Base-by-base conservation (phyloP, 2,329 filamentous ascomycete genomes). In the Bertia moriformis region DNA sequence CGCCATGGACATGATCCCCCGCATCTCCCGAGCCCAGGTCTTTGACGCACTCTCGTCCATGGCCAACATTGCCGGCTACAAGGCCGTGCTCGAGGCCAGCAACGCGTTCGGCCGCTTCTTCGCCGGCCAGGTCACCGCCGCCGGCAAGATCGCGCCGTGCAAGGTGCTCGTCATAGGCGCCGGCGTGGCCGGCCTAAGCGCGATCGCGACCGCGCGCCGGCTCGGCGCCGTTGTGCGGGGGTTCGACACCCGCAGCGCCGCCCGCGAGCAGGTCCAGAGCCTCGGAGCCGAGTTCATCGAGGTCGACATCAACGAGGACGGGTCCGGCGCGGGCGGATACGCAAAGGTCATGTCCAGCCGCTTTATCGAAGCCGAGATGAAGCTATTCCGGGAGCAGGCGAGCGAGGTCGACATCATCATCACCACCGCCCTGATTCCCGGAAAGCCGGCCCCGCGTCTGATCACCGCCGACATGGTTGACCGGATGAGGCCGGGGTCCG, bases 281-380 rank as follows among this genome's bases (percentile, higher is more conserved):
- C 71, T 93, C 0, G 87, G 87, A 18, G 87, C 86, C 14, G 87
- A 93, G 51, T 93, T 93, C 50, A 73, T 93, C 47, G 84, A 93
- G 57, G 86, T 93, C 17, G 80, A 85, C 13, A 67, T 93, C 17
- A 57, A 89, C 47, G 87, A 94, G 58, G 85, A 91, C 43, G 87
- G 87, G 2, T 77, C 81, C 12, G 86, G 85, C 2, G 77, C 82
- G 5, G 86, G 87, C 19, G 87, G 87, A 14, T 94, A 94, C 51
- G 85, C 84, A 39, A 93, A 93, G 52, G 84, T 88, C 52, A 93
- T 93, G 86, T 91, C 84, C 40, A 87, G 89, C 51, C 86, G 89
- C 47, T 94, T 93, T 51, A 86, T 91, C 54, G 84, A 86, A 43
- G 86, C 86, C 4, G 85, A 94, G 56, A 93, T 93, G 85, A 88